phyloP scores from a whole-genome alignment of 495 filamentous ascomycete species.

The Bacidia gigantensis region DNA sequence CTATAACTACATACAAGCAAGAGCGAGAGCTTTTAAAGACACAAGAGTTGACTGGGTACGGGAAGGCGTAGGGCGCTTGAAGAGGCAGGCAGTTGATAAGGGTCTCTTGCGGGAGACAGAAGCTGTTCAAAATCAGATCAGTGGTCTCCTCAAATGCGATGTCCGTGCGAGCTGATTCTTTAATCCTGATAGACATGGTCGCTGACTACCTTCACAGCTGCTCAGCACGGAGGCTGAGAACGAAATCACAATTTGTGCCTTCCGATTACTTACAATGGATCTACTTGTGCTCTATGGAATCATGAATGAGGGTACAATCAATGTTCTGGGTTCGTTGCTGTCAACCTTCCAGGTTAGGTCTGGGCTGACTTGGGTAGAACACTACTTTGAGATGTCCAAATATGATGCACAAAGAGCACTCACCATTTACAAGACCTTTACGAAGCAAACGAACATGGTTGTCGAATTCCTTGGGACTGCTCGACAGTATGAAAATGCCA shows the following conservation, averaged over 20 bases:
- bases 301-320: slow-evolving; percentile 96
- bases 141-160: slow-evolving; percentile 75
- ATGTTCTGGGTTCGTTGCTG: slow-evolving; percentile 62
- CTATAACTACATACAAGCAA: slow-evolving; percentile 68
- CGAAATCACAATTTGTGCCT: slow-evolving; percentile 94
- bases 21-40: slow-evolving; percentile 67
- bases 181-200: not conserved
- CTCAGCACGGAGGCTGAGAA: slow-evolving; percentile 85
- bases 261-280: slow-evolving; percentile 81
- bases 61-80: slow-evolving; percentile 65
- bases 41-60: slow-evolving; percentile 85
- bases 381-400: slow-evolving; percentile 97
- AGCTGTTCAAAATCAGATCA: slow-evolving; percentile 77
- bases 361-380: slow-evolving; percentile 40
- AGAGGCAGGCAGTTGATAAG: slow-evolving; percentile 81
- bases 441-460: slow-evolving; percentile 80
- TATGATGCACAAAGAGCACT: slow-evolving; percentile 86
- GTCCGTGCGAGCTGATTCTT: slow-evolving; percentile 34
- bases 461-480: slow-evolving; percentile 82
- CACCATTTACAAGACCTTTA: slow-evolving; percentile 85
- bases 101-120: slow-evolving; percentile 88
- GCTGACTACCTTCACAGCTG: slow-evolving; percentile 37
- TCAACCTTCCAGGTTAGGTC: not conserved
- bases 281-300: slow-evolving; percentile 83
- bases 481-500: slow-evolving; percentile 78